Percentiles rank a stretch among this genome's conserved stretches.
Evolutionary conservation across 2,329 filamentous ascomycete species (phyloP).

Genomic region (Chrysoporthe deuterocubensis): DNA sequence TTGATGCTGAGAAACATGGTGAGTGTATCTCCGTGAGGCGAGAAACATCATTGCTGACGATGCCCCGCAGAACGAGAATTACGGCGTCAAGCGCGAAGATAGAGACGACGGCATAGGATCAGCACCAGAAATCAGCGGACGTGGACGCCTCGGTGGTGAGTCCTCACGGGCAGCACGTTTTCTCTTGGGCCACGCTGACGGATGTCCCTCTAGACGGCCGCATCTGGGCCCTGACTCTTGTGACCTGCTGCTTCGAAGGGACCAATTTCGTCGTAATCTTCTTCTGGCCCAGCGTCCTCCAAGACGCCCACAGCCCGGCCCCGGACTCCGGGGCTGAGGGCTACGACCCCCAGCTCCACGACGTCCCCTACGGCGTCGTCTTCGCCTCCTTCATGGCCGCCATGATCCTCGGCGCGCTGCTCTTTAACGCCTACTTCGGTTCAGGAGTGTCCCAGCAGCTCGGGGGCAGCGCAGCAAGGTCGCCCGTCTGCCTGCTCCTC

Average conservation of each 20-base stretch:
- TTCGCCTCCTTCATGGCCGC: constrained; percentile 56
- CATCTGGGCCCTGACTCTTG: constrained; percentile 39
- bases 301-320: constrained; percentile 34
- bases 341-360: constrained; percentile 3
- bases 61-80: constrained; percentile 27
- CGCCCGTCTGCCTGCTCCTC: constrained; percentile 32
- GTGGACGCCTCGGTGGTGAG: constrained; percentile 24
- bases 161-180: neutral
- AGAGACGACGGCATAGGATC: neutral
- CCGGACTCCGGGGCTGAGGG: constrained; percentile 14
- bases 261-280: constrained; percentile 41
- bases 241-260: constrained; percentile 41
- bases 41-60: neutral
- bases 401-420: constrained; percentile 31
- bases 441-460: neutral
- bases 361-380: constrained; percentile 45
- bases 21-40: neutral
- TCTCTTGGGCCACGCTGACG: neutral
- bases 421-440: constrained; percentile 24
- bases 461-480: neutral
- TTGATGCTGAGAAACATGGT: constrained; percentile 39
- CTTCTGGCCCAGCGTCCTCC: constrained; percentile 39
- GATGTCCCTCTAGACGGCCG: constrained; percentile 30
- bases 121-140: neutral
- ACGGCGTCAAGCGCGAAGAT: constrained; percentile 13